A percentile compares a stretch with the other conserved stretches of the same genome.
These are phyloP conservation scores for Syncephalastrum contaminatum DNA, from an alignment of 371 early-diverging fungal species.

Conservation along the genomic window DNA sequence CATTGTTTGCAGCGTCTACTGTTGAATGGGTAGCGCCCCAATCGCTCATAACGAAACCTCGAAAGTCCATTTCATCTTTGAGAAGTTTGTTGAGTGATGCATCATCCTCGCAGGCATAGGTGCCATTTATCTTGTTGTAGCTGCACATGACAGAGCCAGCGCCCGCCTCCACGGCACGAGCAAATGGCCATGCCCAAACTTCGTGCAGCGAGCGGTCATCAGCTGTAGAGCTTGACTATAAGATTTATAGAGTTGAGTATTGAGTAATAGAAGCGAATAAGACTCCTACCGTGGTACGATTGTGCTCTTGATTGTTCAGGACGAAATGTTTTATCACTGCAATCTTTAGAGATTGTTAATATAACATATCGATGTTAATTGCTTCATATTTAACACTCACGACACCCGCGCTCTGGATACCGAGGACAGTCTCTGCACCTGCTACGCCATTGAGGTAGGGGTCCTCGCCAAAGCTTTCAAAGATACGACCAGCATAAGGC, in stretches of 20 bases:
- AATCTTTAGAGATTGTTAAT: conserved; percentile 16
- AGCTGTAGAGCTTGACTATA: conserved; percentile 18
- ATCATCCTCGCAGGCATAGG: conserved; percentile 51
- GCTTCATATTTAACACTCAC: conserved; percentile 13
- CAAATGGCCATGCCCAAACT: conserved; percentile 49
- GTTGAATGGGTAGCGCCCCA: conserved; percentile 17
- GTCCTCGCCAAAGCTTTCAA: conserved; percentile 56
- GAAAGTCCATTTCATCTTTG: conserved; percentile 50
- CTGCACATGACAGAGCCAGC: conserved; percentile 47
- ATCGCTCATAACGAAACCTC: conserved; percentile 21
- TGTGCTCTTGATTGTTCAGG: conserved; percentile 47
- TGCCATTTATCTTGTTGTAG: conserved; percentile 41
- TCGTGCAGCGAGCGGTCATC: conserved; percentile 54
- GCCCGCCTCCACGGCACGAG: conserved; percentile 41
- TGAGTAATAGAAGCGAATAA: not conserved
- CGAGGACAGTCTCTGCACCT: conserved; percentile 23
- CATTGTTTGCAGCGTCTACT: conserved; percentile 26
- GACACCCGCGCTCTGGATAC: conserved; percentile 37
- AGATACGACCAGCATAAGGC: conserved; percentile 34
- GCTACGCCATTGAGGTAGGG: conserved; percentile 47
- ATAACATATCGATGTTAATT: not conserved
- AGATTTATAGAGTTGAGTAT: not conserved
- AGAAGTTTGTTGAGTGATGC: conserved; percentile 38
- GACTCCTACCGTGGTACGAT: conserved; percentile 11
- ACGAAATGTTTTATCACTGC: conserved; percentile 52